Evolutionary conservation across 768 basidiomycete species (phyloP).

Genomic region (Boletus sensibilis): DNA sequence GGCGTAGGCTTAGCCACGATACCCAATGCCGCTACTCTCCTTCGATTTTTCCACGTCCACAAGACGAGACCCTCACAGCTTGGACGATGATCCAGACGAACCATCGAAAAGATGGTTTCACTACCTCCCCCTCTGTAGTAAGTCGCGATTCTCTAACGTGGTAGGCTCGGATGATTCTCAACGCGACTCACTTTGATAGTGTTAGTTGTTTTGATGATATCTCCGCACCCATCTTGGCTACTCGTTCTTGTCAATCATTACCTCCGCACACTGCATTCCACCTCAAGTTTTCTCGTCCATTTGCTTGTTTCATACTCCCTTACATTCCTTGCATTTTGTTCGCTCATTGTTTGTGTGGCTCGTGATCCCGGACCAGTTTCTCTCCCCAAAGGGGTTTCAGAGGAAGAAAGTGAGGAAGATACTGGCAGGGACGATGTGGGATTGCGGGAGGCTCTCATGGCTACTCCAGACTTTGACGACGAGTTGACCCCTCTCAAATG

Average conservation of each 20-base stretch:
- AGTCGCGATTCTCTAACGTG: conserved; percentile 17
- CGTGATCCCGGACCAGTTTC: conserved; percentile 73
- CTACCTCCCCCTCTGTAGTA: conserved; percentile 57
- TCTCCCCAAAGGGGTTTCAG: conserved; percentile 18
- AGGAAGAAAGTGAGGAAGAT: conserved; percentile 28
- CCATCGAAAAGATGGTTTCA: conserved; percentile 52
- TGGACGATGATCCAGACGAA: conserved; percentile 36
- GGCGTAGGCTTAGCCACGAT: background rate
- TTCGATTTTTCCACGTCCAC: conserved; percentile 24
- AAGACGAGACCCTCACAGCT: conserved; percentile 4
- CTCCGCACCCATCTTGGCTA: conserved; percentile 74
- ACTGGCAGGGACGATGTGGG: conserved; percentile 43
- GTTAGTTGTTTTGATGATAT: conserved; percentile 55
- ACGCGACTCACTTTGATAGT: conserved; percentile 30
- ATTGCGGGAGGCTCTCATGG: conserved; percentile 61
- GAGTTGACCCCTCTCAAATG: conserved; percentile 61
- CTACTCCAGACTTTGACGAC: conserved; percentile 46
- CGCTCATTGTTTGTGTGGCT: conserved; percentile 67
- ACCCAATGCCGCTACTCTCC: conserved; percentile 31
- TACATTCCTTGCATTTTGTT: conserved; percentile 66
- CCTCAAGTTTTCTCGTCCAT: conserved; percentile 50
- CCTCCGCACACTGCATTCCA: conserved; percentile 50
- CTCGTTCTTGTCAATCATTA: conserved; percentile 68
- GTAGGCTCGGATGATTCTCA: conserved; percentile 1
- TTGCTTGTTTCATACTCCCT: conserved; percentile 60